Conservation (phyloP, 2,329 filamentous ascomycete species). For the Ambrosiella xylebori region DNA sequence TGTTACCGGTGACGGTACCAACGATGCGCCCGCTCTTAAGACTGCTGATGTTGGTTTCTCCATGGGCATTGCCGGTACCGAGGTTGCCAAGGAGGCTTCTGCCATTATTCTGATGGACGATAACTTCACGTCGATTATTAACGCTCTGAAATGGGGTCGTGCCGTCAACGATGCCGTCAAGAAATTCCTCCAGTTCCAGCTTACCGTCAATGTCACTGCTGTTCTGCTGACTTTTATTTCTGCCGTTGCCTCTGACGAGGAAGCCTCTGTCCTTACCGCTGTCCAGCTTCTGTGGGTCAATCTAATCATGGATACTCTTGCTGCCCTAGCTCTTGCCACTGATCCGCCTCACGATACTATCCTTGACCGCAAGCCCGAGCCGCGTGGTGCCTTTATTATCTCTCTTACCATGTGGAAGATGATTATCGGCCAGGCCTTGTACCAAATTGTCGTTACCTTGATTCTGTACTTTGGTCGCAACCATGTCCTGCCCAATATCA, state of each 20-base stretch:
- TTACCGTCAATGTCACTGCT: constrained; percentile 83
- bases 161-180: constrained; percentile 64
- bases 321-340: constrained; percentile 72
- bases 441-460: constrained; percentile 67
- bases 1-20: constrained; percentile 70
- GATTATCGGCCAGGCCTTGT: constrained; percentile 85
- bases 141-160: constrained; percentile 65
- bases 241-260: constrained; percentile 51
- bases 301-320: constrained; percentile 92
- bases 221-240: constrained; percentile 78
- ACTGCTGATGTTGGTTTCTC: constrained; percentile 71
- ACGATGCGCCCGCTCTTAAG: constrained; percentile 67
- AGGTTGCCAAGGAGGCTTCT: constrained; percentile 72
- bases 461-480: constrained; percentile 56
- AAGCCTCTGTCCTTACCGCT: constrained; percentile 64
- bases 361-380: constrained; percentile 55
- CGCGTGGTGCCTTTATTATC: constrained; percentile 45
- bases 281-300: constrained; percentile 95
- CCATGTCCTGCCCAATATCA: constrained; percentile 12
- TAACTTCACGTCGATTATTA: constrained; percentile 75
- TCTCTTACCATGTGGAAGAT: constrained; percentile 98
- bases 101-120: constrained; percentile 79
- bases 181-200: constrained; percentile 60
- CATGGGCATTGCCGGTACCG: constrained; percentile 70
- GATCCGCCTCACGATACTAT: constrained; percentile 75